Evolutionary conservation across 164 flowering plant species (phyloP), one percentile per base, ranked within the genome.

Genomic region (Vitis vinifera): DNA sequence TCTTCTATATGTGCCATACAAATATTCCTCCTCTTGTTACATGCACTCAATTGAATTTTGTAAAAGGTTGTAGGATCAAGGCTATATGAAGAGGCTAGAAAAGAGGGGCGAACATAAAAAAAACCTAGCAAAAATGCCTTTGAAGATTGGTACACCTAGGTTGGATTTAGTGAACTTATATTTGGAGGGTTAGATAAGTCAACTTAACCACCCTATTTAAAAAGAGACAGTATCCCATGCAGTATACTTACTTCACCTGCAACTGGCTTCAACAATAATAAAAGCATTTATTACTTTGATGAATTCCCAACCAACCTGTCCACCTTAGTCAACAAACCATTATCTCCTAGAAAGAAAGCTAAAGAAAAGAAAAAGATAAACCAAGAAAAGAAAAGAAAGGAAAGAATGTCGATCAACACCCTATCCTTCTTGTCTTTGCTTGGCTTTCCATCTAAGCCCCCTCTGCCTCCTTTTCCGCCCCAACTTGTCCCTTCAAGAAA

Each of bases 311-410:
- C 85, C 71, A 83, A 77, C 82, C 71, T 64, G 73, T 81, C 55
- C 69, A 17, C 68, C 77, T 75, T 75, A 75, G 88, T 86, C 89
- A 88, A 84, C 84, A 84, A 76, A 71, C 76, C 78, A 76, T 73
- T 80, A 64, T 77, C 73, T 63, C 78, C 69, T 11, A 23, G 71
- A 68, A 69, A 68, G 53, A 76, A 64, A 59, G 19, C 79, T 55
- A 73, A 30, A 65, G 69, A 69, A 60, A 14, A 14, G 67, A 71
- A 73, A 44, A 59, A 71, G 53, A 72, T 59, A 62, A 62, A 73
- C 75, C 65, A 49, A 68, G 19, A 60, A 48, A 16, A 57, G 8
- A n/a, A 74, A 30, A 55, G 73, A 67, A 69, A 71, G 50, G 55
- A 37, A 30, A 31, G 71, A 27, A 59, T 17, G 29, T 73, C n/a